Evolutionary conservation across 441 rosid genomes (phyloP).

Genomic region (Macaranga tanarius): DNA sequence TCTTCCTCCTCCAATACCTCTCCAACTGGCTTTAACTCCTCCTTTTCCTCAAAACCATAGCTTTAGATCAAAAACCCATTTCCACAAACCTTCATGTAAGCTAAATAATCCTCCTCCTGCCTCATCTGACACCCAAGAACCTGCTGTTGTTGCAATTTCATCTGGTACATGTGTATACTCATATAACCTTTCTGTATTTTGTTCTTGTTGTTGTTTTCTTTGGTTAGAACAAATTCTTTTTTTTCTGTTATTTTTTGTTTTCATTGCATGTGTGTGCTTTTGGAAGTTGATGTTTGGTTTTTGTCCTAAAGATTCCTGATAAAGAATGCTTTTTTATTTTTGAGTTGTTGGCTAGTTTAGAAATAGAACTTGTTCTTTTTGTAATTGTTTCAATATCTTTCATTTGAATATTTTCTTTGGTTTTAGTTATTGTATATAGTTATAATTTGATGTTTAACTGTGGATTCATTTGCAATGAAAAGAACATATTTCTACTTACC

Average conservation of each 20-base stretch:
- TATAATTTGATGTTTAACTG: not conserved
- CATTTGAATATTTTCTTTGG: not conserved
- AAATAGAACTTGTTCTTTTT: not conserved
- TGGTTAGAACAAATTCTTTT: not conserved
- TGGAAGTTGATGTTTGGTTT: conserved; percentile 29
- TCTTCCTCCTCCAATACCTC: conserved; percentile 56
- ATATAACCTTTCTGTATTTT: conserved; percentile 8
- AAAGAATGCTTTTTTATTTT: conserved; percentile 8
- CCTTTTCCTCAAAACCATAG: conserved; percentile 45
- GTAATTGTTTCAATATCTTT: conserved; percentile 15
- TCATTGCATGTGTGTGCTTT: conserved; percentile 32
- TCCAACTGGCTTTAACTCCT: conserved; percentile 50
- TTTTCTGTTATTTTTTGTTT: too few species aligned
- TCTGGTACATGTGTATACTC: conserved; percentile 40
- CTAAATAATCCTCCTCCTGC: conserved; percentile 38
- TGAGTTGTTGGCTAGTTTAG: conserved; percentile 1
- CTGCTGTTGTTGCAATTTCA: conserved; percentile 35
- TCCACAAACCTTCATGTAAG: conserved; percentile 48
- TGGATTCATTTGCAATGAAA: conserved; percentile 11
- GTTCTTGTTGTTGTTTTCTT: not conserved
- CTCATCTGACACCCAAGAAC: conserved; percentile 37
- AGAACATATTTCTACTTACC: not conserved
- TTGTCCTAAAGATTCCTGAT: conserved; percentile 14
- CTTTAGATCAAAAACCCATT: conserved; percentile 53
- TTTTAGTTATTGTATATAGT: not conserved